Evolutionary conservation across 108 stramenopile genomes (phyloP), one percentile per base, ranked within the genome.

Genomic region (Pseudonitzschia multistriata): DNA sequence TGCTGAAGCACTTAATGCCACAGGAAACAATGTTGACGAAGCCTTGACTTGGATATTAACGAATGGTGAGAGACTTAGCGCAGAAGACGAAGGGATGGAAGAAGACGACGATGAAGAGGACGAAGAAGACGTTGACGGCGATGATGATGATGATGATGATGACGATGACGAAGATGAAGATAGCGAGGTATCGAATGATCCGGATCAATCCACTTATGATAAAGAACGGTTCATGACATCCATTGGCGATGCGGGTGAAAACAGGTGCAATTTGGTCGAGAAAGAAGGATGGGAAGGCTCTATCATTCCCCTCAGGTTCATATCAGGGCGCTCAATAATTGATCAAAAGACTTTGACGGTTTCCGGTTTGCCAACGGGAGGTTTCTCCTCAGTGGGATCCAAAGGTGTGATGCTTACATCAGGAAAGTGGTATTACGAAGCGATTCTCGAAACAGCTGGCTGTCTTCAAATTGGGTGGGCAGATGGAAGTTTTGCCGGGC

Each of bases 401-500:
- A 92, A 91, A 77, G 92, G 91, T 11, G 72, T 91, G 13, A 76
- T 94, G 10, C 70, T 94, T 27, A 85, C 85, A 19, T 65, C 77
- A 50, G 96, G 96, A 15, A 91, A 90, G 78, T 98, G 96, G 96
- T 98, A 98, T 78, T 98, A 96, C 74, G 97, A 98, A 74, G 87
- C 89, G 19, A 80, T 87, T 50, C 72, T 98, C 7, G 69, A 81
- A 61, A 96, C 96, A 25, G 90, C 95, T 62, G 94, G 94, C 7
- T 98, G 97, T 75, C 70, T 98, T 62, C 95, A 98, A 52, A 84
- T 98, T 35, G 97, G 97, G 24, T 98, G 95, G 95, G 95, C 88
- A 15, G 96, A 96, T 77, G 85, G 82, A 3, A 87, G 88, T 36
- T 97, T 92, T 72, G 73, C 78, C 10, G 94, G 96, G 28, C 92